Conservation (phyloP, 169 alveolate genomes). For the Babesia bovis region DNA sequence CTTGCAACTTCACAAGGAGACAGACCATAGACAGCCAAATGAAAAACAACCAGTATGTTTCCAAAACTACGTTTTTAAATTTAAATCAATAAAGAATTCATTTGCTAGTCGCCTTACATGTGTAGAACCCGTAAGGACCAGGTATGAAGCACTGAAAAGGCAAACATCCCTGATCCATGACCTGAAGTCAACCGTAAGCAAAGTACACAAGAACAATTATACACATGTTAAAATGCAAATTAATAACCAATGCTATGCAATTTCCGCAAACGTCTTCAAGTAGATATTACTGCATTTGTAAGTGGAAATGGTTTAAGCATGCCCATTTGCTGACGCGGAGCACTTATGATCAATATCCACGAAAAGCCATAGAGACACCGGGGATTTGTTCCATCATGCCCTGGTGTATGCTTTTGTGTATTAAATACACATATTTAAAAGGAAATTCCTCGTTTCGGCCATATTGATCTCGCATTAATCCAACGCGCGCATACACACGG, state of each 20-base stretch:
- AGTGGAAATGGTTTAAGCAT: not conserved
- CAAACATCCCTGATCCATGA: not conserved
- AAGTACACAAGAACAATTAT: not conserved
- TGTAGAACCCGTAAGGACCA: not conserved
- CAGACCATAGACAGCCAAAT: conserved; percentile 21
- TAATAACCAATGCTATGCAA: not conserved
- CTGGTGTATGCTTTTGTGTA: not conserved
- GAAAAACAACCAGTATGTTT: no score
- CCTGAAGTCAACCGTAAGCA: not conserved
- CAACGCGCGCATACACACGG: not conserved
- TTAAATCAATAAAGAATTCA: no score
- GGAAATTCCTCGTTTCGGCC: not conserved
- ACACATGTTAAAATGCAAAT: not conserved
- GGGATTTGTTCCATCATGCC: not conserved
- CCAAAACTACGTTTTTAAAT: no score
- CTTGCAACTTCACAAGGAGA: conserved; percentile 6
- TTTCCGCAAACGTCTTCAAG: not conserved
- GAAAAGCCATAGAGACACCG: not conserved
- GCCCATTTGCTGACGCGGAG: not conserved
- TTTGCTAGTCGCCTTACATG: no score
- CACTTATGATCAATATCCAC: not conserved
- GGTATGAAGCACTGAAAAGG: not conserved
- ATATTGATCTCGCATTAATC: not conserved
- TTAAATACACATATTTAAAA: not conserved
- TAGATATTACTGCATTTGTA: not conserved